phyloP scores from a whole-genome alignment of 2,329 filamentous ascomycete species.

The Reticulascus tulasneorum region DNA sequence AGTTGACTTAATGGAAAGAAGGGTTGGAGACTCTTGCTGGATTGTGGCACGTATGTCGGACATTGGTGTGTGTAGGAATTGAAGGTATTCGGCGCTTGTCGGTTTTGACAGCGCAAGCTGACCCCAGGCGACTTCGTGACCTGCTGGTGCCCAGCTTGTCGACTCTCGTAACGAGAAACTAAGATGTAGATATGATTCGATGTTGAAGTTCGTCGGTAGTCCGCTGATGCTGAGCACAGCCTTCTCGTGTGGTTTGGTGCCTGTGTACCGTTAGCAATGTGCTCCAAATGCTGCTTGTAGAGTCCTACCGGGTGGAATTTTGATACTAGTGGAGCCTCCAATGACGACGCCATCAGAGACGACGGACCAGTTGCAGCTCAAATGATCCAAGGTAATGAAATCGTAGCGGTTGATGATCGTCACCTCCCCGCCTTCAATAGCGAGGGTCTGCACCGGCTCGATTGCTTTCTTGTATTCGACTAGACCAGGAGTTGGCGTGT shows the following conservation, averaged over 20 bases:
- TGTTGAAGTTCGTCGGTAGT: conserved; percentile 20
- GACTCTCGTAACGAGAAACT: conserved; percentile 38
- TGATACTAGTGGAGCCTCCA: conserved; percentile 24
- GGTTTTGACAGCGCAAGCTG: conserved; percentile 38
- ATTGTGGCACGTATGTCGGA: conserved; percentile 8
- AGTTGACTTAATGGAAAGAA: conserved; percentile 31
- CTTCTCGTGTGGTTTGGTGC: conserved; percentile 39
- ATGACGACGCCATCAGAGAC: conserved; percentile 33
- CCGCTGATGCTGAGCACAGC: conserved; percentile 27
- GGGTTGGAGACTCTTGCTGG: conserved; percentile 6
- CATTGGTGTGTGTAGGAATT: conserved; percentile 8
- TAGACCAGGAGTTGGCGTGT: conserved; percentile 48
- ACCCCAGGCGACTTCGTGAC: conserved; percentile 49
- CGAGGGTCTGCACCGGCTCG: conserved; percentile 52
- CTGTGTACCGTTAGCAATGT: conserved; percentile 16
- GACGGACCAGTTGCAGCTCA: conserved; percentile 40
- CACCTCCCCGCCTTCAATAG: conserved; percentile 35
- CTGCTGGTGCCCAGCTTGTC: conserved; percentile 47
- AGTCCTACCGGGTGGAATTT: no score
- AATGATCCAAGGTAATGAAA: conserved; percentile 46
- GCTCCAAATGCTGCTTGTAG: no score
- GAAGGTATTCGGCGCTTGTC: conserved; percentile 16
- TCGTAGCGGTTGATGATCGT: conserved; percentile 52
- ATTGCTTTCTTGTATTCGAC: conserved; percentile 55
- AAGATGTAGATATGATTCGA: conserved; percentile 45